Conservation (phyloP, 805 yeast genomes). For the Candida peoriensis region DNA sequence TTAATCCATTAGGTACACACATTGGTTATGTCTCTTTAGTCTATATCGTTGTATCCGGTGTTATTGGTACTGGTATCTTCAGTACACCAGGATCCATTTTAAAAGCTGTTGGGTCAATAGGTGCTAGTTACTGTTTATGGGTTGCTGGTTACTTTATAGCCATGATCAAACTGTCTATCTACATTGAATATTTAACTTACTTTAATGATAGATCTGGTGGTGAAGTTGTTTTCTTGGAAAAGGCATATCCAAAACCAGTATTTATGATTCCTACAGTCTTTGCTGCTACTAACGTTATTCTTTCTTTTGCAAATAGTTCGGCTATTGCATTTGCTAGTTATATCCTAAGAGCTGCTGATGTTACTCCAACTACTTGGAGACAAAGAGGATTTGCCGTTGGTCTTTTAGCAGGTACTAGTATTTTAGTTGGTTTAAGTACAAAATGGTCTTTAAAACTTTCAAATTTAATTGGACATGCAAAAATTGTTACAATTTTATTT, state of each 20-base stretch:
- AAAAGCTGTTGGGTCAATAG: conserved; percentile 37
- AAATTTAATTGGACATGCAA: conserved; percentile 32
- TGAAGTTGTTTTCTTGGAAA: conserved; percentile 35
- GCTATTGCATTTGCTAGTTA: conserved; percentile 35
- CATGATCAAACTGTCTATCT: conserved; percentile 31
- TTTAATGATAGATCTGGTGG: conserved; percentile 33
- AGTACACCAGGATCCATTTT: conserved; percentile 44
- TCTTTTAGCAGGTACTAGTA: conserved; percentile 32
- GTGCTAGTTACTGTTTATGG: conserved; percentile 40
- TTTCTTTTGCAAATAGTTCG: conserved; percentile 31
- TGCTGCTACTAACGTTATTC: conserved; percentile 33
- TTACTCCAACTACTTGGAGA: conserved; percentile 39
- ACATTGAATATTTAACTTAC: conserved; percentile 38
- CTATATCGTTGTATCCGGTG: conserved; percentile 45
- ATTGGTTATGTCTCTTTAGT: conserved; percentile 49
- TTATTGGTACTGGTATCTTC: conserved; percentile 57
- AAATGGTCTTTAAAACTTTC: conserved; percentile 28
- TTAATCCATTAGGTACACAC: conserved; percentile 34
- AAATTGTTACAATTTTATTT: conserved; percentile 30
- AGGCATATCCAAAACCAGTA: conserved; percentile 31
- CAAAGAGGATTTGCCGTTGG: conserved; percentile 38
- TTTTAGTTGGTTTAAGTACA: conserved; percentile 24
- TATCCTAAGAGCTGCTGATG: conserved; percentile 29
- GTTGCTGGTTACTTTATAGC: conserved; percentile 35
- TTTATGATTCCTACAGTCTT: conserved; percentile 32